phyloP scores from a whole-genome alignment of 352 stramenopile species.

The Phytophthora kernoviae region DNA sequence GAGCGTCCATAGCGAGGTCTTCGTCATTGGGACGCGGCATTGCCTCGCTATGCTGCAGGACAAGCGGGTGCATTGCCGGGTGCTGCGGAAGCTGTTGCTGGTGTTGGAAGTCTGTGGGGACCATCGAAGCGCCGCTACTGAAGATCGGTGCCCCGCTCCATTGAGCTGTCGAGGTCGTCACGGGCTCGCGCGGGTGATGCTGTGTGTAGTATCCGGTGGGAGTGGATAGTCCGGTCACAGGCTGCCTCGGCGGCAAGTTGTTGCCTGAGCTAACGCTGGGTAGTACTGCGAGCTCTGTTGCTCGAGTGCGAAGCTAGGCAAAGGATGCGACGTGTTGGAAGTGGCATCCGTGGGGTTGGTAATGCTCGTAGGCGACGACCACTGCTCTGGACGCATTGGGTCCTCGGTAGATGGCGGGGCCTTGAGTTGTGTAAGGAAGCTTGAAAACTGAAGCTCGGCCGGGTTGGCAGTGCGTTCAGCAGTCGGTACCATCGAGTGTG shows the following conservation, averaged over 20 bases:
- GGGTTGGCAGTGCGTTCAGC: slow-evolving; percentile 7
- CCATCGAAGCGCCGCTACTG: slow-evolving; percentile 8
- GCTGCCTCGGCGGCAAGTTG: slow-evolving; percentile 12
- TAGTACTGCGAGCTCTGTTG: slow-evolving; percentile 26
- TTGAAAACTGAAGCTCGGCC: slow-evolving; percentile 42
- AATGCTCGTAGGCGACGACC: slow-evolving; percentile 41
- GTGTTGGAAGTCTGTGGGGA: slow-evolving; percentile 17
- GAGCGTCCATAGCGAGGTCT: slow-evolving; percentile 41
- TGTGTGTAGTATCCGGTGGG: slow-evolving; percentile 34
- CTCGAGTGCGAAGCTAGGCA: slow-evolving; percentile 36
- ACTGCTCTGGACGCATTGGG: slow-evolving; percentile 27
- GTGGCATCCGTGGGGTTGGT: slow-evolving; percentile 20
- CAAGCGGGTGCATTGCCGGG: slow-evolving; percentile 29
- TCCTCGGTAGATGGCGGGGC: slow-evolving; percentile 20
- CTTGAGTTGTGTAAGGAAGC: slow-evolving; percentile 51
- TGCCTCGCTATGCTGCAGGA: slow-evolving; percentile 34
- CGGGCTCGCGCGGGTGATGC: slow-evolving; percentile 20
- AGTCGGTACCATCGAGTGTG: slow-evolving; percentile 27
- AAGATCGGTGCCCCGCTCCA: slow-evolving; percentile 25
- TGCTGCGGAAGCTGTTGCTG: slow-evolving; percentile 20
- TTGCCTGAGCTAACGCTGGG: slow-evolving; percentile 2
- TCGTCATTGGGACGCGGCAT: slow-evolving; percentile 36
- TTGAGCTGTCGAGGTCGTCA: slow-evolving; percentile 9
- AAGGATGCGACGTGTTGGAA: slow-evolving; percentile 20
- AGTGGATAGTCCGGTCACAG: slow-evolving; percentile 10